Evolutionary conservation across 129 eudicot species (phyloP).

Genomic region (Sambucus nigra): DNA sequence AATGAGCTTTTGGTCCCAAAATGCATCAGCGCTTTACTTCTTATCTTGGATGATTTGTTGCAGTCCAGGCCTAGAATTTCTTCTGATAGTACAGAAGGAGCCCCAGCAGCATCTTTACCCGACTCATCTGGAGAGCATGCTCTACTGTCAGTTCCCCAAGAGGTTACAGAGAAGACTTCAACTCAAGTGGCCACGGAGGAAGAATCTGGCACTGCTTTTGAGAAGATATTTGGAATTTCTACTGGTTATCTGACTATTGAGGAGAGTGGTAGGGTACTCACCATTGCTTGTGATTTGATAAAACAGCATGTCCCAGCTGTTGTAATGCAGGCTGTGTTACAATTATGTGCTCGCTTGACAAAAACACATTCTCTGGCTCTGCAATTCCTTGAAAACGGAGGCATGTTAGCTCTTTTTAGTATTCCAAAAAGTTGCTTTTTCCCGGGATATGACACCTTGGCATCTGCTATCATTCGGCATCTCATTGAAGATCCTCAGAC

Average conservation of each 20-base stretch:
- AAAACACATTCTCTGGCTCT: conserved; percentile 71
- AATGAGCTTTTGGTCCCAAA: conserved; percentile 47
- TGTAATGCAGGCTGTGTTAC: conserved; percentile 93
- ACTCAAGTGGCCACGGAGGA: conserved; percentile 23
- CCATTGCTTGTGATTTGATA: conserved; percentile 70
- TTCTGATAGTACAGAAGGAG: conserved; percentile 40
- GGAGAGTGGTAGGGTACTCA: conserved; percentile 60
- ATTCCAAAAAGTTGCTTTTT: conserved; percentile 75
- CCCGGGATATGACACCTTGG: conserved; percentile 89
- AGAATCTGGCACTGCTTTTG: conserved; percentile 35
- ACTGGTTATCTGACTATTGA: conserved; percentile 85
- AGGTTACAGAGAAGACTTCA: conserved; percentile 32
- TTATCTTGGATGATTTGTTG: conserved; percentile 74
- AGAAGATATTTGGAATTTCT: conserved; percentile 65
- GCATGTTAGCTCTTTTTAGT: conserved; percentile 66
- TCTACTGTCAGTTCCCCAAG: conserved; percentile 26
- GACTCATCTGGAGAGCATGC: conserved; percentile 31
- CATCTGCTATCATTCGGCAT: conserved; percentile 93
- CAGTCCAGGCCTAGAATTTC: conserved; percentile 59
- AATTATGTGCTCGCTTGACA: conserved; percentile 88
- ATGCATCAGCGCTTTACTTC: conserved; percentile 80
- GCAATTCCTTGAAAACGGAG: conserved; percentile 75
- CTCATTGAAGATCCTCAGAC: conserved; percentile 97
- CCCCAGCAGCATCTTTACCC: conserved; percentile 27
- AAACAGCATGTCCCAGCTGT: conserved; percentile 70